Base-by-base conservation (phyloP, 225 moss, liverwort and hornwort genomes). In the Lunularia cruciata region DNA sequence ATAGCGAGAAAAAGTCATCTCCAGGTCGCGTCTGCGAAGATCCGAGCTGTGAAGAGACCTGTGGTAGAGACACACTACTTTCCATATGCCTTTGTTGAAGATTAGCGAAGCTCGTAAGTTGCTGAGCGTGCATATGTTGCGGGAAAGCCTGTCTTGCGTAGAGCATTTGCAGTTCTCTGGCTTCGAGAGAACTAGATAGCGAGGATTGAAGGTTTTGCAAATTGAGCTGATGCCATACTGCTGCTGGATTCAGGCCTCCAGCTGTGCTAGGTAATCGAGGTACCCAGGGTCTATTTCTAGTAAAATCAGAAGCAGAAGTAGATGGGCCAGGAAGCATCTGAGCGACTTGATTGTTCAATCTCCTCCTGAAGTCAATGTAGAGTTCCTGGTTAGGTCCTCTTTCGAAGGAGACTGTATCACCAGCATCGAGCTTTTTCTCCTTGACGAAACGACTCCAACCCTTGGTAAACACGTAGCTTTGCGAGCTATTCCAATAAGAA, bases 371-470 rank as follows among this genome's bases (percentile, higher is more conserved):
- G 60, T 89, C 93, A 56, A 98, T 98, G 75, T 89, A 91, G 27
- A 98, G 93, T 68, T 98, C 93, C 47, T 86, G 89, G 60, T 76
- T 88, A 19, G 85, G 74, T 57, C 98, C 98, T 55, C 98, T 82
- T 72, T 98, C 86, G 33, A 98, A 93, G 37, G 91, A 91, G 26
- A 98, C 98, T 13, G 89, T 86, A 52, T 98, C 98, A n/a, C 93
- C 98, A 12, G 98, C 98, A 57, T 91, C 91, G 8, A 98, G 88
- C 74, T 93, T 98, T 81, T 98, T 98, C 73, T 98, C 98, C 80
- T 98, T 98, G 27, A 98, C 98, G 63, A 98, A 98, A 42, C 98
- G 75, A 71, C 93, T 93, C 98, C 98, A 98, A 19, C 98, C 98
- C 63, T 98, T 98, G 6, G 98, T 98, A 42, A 98, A 90, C 34